Base-by-base conservation (phyloP, 257 asterid species). In the Primulina huaijiensis region DNA sequence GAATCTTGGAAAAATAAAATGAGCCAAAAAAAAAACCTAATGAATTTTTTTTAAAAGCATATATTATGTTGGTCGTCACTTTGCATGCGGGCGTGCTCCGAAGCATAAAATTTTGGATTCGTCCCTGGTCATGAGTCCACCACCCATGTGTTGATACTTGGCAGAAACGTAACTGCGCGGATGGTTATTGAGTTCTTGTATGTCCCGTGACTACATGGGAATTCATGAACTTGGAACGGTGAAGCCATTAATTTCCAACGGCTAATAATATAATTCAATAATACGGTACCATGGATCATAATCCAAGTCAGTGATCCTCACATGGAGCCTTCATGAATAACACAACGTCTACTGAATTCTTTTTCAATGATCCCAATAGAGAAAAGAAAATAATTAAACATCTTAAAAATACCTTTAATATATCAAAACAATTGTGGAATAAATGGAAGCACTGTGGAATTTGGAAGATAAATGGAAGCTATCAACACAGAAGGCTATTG, bases 401-500 rank as follows among this genome's bases (percentile, higher is more conserved):
- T 46, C 55, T 46, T 46, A 14, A 46, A 46, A 46, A 0, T 40
- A 12, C 55, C 7, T 46, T 40, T 3, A 6, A 35, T 23, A 50
- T 14, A 4, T 3, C n/a, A 4, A 50, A 50, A 50, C 56, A 16
- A 14, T 14, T 12, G 56, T 16, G 1, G 56, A 50, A 50, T 14
- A 16, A 14, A 50, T 50, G 56, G 56, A 50, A 16, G 20, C 56
- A 16, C 20, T 50, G 19, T 50, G 56, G 56, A 16, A 16, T 50
- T 50, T 50, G 20, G 56, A 90, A 75, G 96, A 85, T 66, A 79
- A 77, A 65, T 82, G 82, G 84, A 85, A 82, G 72, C 74, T 87
- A 7, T 82, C 97, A 4, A 89, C 88, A 0, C 70, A 65, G 43
- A 86, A 77, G 79, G 86, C 89, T 14, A 29, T 75, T 0, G 85